phyloP scores from a whole-genome alignment of 2,329 filamentous ascomycete genomes.

The Monilinia polystroma region DNA sequence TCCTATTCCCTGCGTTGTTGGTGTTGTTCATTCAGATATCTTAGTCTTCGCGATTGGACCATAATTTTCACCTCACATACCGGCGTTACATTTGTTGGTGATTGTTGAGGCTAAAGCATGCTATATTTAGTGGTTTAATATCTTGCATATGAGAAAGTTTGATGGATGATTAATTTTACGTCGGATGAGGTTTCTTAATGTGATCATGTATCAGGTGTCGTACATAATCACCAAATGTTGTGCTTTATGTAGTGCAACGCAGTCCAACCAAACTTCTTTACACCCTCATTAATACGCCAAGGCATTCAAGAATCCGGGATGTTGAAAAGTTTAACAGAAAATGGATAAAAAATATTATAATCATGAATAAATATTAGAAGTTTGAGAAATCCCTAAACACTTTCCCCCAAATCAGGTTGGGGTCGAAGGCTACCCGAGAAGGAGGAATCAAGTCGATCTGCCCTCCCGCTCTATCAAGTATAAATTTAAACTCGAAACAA shows the following conservation, averaged over 20 bases:
- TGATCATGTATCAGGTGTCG: background rate
- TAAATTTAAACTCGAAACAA: slow-evolving; percentile 5
- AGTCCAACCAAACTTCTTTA: background rate
- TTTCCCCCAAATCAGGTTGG: background rate
- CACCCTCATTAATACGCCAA: background rate
- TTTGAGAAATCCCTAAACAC: no score
- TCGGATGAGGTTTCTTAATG: background rate
- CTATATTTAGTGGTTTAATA: background rate
- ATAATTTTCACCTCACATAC: background rate
- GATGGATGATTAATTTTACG: background rate
- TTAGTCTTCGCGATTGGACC: background rate
- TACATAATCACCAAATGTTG: background rate
- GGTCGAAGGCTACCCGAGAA: background rate
- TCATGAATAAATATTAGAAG: background rate
- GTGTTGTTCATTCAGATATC: background rate
- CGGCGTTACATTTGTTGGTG: background rate
- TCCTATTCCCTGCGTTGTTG: slow-evolving; percentile 8
- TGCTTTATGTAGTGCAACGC: background rate
- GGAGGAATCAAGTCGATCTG: background rate
- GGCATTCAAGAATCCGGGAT: background rate
- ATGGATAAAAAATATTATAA: background rate
- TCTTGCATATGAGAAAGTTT: background rate
- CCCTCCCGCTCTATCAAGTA: background rate
- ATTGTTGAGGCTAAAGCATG: background rate
- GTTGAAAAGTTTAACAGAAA: background rate